Evolutionary conservation across 2,329 filamentous ascomycete species (phyloP), one percentile per base, ranked within the genome.

Genomic region (Xylariaceae sp.): DNA sequence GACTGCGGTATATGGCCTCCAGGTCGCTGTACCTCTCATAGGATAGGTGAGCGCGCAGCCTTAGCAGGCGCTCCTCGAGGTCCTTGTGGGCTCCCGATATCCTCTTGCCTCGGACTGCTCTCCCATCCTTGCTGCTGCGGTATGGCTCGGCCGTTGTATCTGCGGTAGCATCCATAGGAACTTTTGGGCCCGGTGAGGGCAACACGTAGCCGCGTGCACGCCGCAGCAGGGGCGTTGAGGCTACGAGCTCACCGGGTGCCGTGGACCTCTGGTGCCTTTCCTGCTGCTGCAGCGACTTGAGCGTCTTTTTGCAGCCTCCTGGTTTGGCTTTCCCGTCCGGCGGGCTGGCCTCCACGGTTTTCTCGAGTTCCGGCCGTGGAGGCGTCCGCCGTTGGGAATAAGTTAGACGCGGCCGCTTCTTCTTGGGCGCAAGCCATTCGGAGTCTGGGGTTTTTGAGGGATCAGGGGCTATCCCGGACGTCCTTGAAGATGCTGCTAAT

Each of bases 1-100:
- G 44, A 2, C 68, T 66, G 28, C 65, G 61, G 42, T 69, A 66
- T 38, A 76, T 63, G 2, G 69, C 65, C 41, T 73, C 67, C 36
- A 70, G 66, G n/a, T 68, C 64, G 2, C 53, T 54, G 37, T 64
- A 64, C 15, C 52, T 58, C 19, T 52, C 50, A 3, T 59, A 39
- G 2, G 60, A 44, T 4, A 59, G 55, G 4, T 45, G 50, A 13
- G 52, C 48, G n/a, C 64, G 61, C 7, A 74, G 43, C 11, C 50
- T 44, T 3, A 53, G 47, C 38, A 73, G 54, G 3, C 64, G 63
- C 18, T 59, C 52, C 19, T 67, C 62, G 2, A 65, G 54, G 3
- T 47, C 41, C 24, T 56, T 52, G 13, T 50, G 42, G 9, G 45
- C 41, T 29, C 39, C 35, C 16, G 34, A 34, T 2, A 13, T 8